phyloP scores from a whole-genome alignment of 108 stramenopile genomes.

The Aureococcus anophagefferens region DNA sequence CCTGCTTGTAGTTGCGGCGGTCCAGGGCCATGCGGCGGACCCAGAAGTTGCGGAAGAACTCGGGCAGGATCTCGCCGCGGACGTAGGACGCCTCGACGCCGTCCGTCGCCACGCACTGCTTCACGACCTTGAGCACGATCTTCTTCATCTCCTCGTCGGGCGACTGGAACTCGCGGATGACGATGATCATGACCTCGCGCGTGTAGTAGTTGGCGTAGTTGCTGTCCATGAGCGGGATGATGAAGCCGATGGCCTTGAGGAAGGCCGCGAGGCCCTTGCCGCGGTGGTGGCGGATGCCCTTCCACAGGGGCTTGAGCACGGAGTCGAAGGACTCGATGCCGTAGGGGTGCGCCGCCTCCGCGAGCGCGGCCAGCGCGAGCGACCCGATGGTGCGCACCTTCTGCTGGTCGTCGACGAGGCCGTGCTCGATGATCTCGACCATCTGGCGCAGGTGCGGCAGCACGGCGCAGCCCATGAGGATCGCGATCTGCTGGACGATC shows the following conservation, averaged over 20 bases:
- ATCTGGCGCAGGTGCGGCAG: slow-evolving; percentile 88
- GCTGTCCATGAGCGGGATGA: slow-evolving; percentile 98
- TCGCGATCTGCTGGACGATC: slow-evolving; percentile 97
- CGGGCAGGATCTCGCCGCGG: slow-evolving; percentile 85
- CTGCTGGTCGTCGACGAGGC: slow-evolving; percentile 89
- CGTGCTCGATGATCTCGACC: slow-evolving; percentile 90
- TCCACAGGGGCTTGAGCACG: slow-evolving; percentile 93
- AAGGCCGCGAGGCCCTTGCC: slow-evolving; percentile 96
- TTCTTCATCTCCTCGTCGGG: slow-evolving; percentile 95
- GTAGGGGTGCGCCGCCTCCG: slow-evolving; percentile 95
- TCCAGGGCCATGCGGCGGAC: slow-evolving; percentile 96
- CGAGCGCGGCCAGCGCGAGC: slow-evolving; percentile 86
- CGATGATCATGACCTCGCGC: slow-evolving; percentile 92
- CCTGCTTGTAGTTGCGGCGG: slow-evolving; percentile 89
- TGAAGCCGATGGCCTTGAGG: slow-evolving; percentile 92
- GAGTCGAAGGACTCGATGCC: slow-evolving; percentile 98
- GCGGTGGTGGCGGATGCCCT: slow-evolving; percentile 90
- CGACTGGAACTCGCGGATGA: slow-evolving; percentile 89
- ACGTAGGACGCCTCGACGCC: slow-evolving; percentile 95
- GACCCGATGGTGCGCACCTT: slow-evolving; percentile 95
- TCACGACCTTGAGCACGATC: slow-evolving; percentile 94
- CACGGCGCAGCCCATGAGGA: slow-evolving; percentile 94
- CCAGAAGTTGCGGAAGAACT: slow-evolving; percentile 97
- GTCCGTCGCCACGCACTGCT: slow-evolving; percentile 95
- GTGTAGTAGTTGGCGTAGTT: slow-evolving; percentile 99